Evolutionary conservation across 352 stramenopile genomes (phyloP), one percentile per base, ranked within the genome.

Genomic region (Hyaloperonospora arabidopsidis): DNA sequence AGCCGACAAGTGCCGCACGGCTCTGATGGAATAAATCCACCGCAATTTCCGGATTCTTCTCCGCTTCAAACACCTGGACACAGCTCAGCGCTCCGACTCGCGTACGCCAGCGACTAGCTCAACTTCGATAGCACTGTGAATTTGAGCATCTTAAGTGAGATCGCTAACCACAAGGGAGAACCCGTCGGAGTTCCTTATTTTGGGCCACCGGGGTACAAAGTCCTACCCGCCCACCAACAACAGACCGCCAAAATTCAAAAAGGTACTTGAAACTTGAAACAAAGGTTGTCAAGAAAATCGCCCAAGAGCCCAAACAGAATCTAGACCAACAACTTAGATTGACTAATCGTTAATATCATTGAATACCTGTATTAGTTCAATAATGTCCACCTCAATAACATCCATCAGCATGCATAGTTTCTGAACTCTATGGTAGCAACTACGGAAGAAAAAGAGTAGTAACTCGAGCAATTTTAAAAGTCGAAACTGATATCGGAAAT

Each of bases 351-450:
- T 32, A 10, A 32, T 32, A 32, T 32, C 25, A 4, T 4, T 8
- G 4, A 10, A 8, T 32, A 10, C 4, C 25, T 32, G n/a, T 45
- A 35, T 17, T 21, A 47, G 3, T 48, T 48, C 11, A 1, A 48
- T 35, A 32, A 48, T 48, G 19, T 36, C 8, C 15, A 35, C 43
- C 21, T 18, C 22, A n/a, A 48, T 48, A 21, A 48, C 43, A 4
- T 48, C 43, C 17, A 47, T 32, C 41, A 47, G 41, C 41, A 47
- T 47, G 41, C 19, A 47, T 18, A 47, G 13, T n/a, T 32, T 4
- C 25, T 8, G 4, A 4, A 32, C 4, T 32, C 25, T 32, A 32
- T 32, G 25, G 25, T 32, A 10, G 25, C 25, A 8, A 32, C 25
- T 32, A 32, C 8, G 25, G 25, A 32, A 8, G 8, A 32, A 32